Evolutionary conservation across 2,329 filamentous ascomycete genomes (phyloP).

Genomic region (Fusarium sp.): DNA sequence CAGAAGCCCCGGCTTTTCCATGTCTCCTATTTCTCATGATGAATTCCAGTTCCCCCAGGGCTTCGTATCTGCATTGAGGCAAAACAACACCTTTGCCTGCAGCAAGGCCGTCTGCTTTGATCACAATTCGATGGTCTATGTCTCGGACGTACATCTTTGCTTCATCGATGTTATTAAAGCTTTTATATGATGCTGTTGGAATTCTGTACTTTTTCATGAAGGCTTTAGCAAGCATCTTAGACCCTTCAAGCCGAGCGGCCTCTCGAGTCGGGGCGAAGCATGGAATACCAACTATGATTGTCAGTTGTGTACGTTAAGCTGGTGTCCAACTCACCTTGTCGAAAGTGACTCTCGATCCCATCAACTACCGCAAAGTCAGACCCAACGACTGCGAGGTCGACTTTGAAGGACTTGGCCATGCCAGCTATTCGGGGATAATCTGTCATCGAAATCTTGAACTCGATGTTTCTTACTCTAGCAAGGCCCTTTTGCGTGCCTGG

Average conservation of each 20-base stretch:
- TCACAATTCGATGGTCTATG: conserved; percentile 70
- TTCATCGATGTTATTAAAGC: conserved; percentile 70
- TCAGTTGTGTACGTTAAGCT: conserved; percentile 37
- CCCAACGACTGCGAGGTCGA: conserved; percentile 77
- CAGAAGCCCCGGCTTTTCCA: conserved; percentile 72
- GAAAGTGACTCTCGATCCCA: conserved; percentile 75
- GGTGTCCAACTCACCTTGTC: background rate
- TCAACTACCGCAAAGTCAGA: conserved; percentile 79
- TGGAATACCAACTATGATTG: conserved; percentile 62
- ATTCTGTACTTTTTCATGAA: conserved; percentile 81
- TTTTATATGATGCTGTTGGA: conserved; percentile 77
- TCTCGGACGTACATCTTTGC: conserved; percentile 71
- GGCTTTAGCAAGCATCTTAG: conserved; percentile 81
- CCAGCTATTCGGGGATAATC: conserved; percentile 72
- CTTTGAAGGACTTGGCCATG: conserved; percentile 68
- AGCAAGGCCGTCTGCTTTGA: conserved; percentile 79
- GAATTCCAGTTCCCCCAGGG: conserved; percentile 68
- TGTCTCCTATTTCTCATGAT: conserved; percentile 77
- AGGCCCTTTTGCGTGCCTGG: background rate
- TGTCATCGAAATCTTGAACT: conserved; percentile 52
- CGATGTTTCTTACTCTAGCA: conserved; percentile 68
- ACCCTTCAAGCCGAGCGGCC: conserved; percentile 79
- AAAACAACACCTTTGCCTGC: conserved; percentile 73
- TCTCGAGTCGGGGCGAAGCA: conserved; percentile 76
- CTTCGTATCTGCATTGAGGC: conserved; percentile 63